Evolutionary conservation across 2,329 filamentous ascomycete species (phyloP), one percentile per base, ranked within the genome.

Genomic region (Colletotrichum paranaense): DNA sequence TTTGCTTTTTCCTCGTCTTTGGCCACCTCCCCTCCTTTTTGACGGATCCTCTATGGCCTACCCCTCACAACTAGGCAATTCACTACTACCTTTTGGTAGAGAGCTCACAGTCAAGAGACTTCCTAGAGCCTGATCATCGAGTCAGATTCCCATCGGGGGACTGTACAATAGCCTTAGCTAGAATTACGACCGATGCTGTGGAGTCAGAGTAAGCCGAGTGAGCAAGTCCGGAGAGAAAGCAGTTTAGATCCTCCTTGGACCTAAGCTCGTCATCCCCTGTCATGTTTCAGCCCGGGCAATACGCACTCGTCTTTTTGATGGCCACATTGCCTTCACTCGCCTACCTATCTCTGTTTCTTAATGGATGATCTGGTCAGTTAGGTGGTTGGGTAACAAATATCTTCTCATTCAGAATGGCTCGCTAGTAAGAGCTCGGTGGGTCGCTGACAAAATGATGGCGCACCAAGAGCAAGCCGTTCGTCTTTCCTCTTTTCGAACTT

Each of bases 271-370:
- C 16, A 28, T 35, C 60, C 66, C 70, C 62, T 66, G 60, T 35
- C 24, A 14, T 73, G 70, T 70, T 68, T 73, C 70, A 70, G 55
- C 57, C 60, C 11, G 64, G 30, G 60, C 49, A 69, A 28, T 16
- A 42, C 59, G 52, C 66, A 58, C 53, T 58, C 46, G 24, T 30
- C 22, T 56, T 16, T 14, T 57, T 22, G 19, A 32, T 60, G 46
- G 49, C 56, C 42, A 38, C 70, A 49, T 64, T 16, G 32, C 53
- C 19, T 52, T 52, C 7, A 70, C 5, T 19, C 42, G 6, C 19
- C 42, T 9, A 8, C 19, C 42, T 5, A 8, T n/a, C 42, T 49
- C 19, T 19, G 42, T 49, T n/a, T 49, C 42, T 19, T 49, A 3
- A 19, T 49, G 42, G 42, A n/a, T n/a, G 42, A n/a, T 49, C 42